Conservation (phyloP, 805 yeast species). For the Wickerhamiella australiensis region DNA sequence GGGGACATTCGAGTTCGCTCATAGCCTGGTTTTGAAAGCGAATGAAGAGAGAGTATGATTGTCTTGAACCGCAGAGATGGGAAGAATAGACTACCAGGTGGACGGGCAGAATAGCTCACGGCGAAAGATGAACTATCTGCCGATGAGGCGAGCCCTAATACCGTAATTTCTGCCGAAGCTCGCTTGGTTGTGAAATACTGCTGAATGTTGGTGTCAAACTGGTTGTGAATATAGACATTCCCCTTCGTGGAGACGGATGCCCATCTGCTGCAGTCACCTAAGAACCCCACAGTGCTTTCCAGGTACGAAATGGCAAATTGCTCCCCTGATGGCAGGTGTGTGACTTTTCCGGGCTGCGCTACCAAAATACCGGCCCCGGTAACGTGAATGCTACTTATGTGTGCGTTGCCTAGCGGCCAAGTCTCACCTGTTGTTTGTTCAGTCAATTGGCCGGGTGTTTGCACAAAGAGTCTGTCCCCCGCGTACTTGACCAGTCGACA, state of each 20-base stretch:
- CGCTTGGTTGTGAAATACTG: not conserved
- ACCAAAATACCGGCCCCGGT: not conserved
- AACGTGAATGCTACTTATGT: not conserved
- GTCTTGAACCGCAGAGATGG: conserved; percentile 3
- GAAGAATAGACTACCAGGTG: not conserved
- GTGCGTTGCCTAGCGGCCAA: not conserved
- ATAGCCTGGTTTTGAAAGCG: not conserved
- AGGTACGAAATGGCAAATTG: not conserved
- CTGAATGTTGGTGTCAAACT: not conserved
- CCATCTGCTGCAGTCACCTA: not conserved
- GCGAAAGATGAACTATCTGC: conserved; percentile 4
- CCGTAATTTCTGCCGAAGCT: not conserved
- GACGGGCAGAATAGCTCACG: not conserved
- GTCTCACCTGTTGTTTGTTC: not conserved
- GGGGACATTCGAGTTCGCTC: not conserved
- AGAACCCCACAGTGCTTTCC: conserved; percentile 1
- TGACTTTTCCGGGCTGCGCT: conserved; percentile 7
- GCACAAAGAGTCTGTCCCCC: not conserved
- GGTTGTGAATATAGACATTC: not conserved
- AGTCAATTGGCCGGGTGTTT: not conserved
- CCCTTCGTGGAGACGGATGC: not conserved
- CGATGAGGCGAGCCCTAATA: not conserved
- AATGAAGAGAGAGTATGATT: not conserved
- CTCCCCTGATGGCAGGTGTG: not conserved
- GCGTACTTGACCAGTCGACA: not conserved